These are phyloP conservation scores for Boletus semigastroideus DNA, from an alignment of 1,284 basidiomycete species.

Conservation along the genomic window DNA sequence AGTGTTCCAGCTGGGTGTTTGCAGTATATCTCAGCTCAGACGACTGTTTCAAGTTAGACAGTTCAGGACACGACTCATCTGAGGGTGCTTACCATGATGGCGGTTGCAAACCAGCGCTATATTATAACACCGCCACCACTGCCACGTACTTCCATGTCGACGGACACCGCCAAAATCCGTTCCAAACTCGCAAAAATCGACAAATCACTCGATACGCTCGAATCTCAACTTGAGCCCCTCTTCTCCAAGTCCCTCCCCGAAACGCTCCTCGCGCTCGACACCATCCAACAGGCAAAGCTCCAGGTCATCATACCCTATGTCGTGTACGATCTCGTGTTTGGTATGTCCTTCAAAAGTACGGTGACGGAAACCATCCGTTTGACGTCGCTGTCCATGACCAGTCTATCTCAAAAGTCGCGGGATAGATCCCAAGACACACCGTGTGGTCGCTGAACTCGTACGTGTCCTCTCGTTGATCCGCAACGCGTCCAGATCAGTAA, in stretches of 20 bases:
- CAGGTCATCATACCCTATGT: constrained; percentile 74
- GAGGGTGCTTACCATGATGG: constrained; percentile 22
- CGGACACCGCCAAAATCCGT: constrained; percentile 55
- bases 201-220: constrained; percentile 64
- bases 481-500: background rate
- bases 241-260: constrained; percentile 65
- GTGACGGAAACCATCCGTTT: background rate
- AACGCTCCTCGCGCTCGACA: constrained; percentile 59
- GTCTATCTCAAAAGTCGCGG: constrained; percentile 78
- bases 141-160: constrained; percentile 45
- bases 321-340: constrained; percentile 82
- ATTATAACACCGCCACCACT: constrained; percentile 8
- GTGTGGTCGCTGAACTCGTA: constrained; percentile 73
- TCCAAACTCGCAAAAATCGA: constrained; percentile 51
- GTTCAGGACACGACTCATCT: background rate
- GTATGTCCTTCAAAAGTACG: constrained; percentile 38
- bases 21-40: constrained; percentile 92
- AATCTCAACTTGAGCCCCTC: constrained; percentile 60
- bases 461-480: constrained; percentile 18
- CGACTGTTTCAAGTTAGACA: constrained; percentile 44
- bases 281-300: constrained; percentile 77
- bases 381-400: constrained; percentile 37
- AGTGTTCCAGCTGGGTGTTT: constrained; percentile 90
- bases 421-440: constrained; percentile 74
- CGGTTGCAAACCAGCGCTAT: background rate